Percentiles rank a stretch among this genome's conserved stretches.
phyloP scores from a whole-genome alignment of 148 eudicot genomes.

The Amaranthus cruentus region DNA sequence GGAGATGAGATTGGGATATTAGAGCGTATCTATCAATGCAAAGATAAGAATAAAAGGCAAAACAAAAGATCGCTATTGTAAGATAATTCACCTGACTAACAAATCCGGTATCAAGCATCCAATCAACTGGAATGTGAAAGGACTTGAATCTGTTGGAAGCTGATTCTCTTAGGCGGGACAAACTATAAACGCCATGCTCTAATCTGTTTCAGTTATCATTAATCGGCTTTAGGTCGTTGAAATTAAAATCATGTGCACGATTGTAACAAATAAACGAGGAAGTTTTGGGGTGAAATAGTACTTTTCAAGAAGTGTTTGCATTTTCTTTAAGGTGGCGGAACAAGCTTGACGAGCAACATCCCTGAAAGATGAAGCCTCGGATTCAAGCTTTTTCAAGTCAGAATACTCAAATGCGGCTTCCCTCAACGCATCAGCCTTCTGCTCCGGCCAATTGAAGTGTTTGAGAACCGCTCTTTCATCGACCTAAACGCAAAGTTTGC shows the following conservation, averaged over 20 bases:
- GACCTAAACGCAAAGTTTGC: constrained; percentile 38
- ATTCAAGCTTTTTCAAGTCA: constrained; percentile 89
- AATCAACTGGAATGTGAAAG: constrained; percentile 75
- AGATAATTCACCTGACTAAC: constrained; percentile 59
- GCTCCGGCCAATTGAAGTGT: constrained; percentile 96
- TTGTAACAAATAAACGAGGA: not conserved
- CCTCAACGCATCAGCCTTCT: constrained; percentile 86
- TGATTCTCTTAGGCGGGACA: constrained; percentile 85
- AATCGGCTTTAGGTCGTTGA: not conserved
- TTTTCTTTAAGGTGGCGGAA: constrained; percentile 75
- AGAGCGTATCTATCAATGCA: no score
- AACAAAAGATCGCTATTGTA: not conserved
- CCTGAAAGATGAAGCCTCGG: constrained; percentile 60
- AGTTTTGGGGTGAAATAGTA: constrained; percentile 14
- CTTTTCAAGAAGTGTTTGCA: constrained; percentile 94
- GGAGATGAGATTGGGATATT: no score
- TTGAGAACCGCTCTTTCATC: constrained; percentile 97
- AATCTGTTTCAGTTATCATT: constrained; percentile 41
- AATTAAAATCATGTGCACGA: not conserved
- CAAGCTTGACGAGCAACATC: constrained; percentile 71
- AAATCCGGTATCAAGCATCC: constrained; percentile 90
- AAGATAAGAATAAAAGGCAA: not conserved
- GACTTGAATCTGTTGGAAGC: constrained; percentile 65
- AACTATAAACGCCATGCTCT: constrained; percentile 82
- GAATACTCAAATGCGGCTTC: constrained; percentile 97